Evolutionary conservation across 2,329 filamentous ascomycete genomes (phyloP).

Genomic region (Clarireedia sp.): DNA sequence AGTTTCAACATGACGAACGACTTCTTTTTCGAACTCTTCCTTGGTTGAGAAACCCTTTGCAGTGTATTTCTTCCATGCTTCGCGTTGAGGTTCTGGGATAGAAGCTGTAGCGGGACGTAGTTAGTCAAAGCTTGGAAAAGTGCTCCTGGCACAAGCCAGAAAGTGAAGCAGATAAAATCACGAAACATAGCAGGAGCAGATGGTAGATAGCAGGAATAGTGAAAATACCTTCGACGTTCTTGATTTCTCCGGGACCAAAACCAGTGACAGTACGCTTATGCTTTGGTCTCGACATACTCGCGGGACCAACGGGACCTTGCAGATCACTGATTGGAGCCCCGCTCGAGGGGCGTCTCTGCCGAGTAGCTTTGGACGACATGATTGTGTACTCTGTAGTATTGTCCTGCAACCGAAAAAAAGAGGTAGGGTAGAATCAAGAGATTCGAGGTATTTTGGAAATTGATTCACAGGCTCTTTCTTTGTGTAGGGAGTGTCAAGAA

Average conservation of each 20-base stretch:
- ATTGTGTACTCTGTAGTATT: neutral
- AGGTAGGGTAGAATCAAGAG: neutral
- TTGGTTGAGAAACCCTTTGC: slow-evolving; percentile 65
- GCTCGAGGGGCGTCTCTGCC: slow-evolving; percentile 74
- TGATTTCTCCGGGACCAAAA: slow-evolving; percentile 85
- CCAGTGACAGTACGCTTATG: slow-evolving; percentile 97
- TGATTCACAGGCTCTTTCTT: neutral
- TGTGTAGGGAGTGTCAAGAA: neutral
- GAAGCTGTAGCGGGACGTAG: slow-evolving; percentile 40
- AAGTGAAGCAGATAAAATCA: neutral
- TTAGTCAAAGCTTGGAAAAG: neutral
- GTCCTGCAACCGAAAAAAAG: neutral
- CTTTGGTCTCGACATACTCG: slow-evolving; percentile 77
- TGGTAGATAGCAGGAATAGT: neutral
- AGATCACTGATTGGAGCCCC: slow-evolving; percentile 81
- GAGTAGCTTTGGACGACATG: neutral
- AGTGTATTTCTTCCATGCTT: slow-evolving; percentile 61
- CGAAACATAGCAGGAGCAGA: too few species aligned
- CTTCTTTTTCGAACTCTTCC: slow-evolving; percentile 79
- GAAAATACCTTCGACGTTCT: slow-evolving; percentile 71
- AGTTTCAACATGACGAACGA: slow-evolving; percentile 92
- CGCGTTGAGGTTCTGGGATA: slow-evolving; percentile 83
- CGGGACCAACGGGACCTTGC: slow-evolving; percentile 72
- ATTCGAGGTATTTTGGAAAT: too few species aligned
- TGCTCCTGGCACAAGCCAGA: too few species aligned